Evolutionary conservation across 768 basidiomycete genomes (phyloP), one percentile per base, ranked within the genome.

Genomic region (Hypsizygus marmoreus): DNA sequence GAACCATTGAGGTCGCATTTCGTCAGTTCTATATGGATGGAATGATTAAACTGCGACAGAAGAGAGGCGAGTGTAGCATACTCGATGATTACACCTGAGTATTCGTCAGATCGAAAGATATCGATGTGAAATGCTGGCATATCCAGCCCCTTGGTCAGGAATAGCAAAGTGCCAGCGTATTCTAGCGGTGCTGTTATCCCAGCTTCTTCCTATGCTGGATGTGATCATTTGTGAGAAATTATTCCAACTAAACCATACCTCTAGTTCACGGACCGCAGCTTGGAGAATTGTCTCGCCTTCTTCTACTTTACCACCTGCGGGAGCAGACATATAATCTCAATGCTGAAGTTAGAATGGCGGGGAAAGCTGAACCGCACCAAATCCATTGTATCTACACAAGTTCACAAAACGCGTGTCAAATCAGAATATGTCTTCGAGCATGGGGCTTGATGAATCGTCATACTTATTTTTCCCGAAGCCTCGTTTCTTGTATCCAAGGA

Each of bases 1-100:
- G 59, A 90, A 92, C 91, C 91, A 95, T 56, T 81, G 61, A 0
- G 92, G 92, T 14, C 74, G 74, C 91, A 95, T 95, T 61, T 95
- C 92, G 24, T 94, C 91, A 0, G 87, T 82, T 56, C 91, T 94
- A 13, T 28, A 17, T 33, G 22, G 35, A 17, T 29, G 29, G 24
- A 17, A 46, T 40, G 16, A 49, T 30, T 19, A 7, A 28, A 19
- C 20, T 9, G n/a, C n/a, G n/a, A 49, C 40, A 30, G n/a, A 36
- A 6, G 4, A 36, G 19, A 34, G 17, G 32, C 48, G 30, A 45
- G 42, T 47, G 4, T 6, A 20, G 67, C 80, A 50, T 65, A 91
- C 92, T 91, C 90, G 11, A 69, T 75, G 12, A 86, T 71, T 1
- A 60, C 64, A 1, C 89, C 90, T 2, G 63, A 64, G 55, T 83